Conservation (phyloP, 2,329 filamentous ascomycete genomes). For the Xylaria sp. region DNA sequence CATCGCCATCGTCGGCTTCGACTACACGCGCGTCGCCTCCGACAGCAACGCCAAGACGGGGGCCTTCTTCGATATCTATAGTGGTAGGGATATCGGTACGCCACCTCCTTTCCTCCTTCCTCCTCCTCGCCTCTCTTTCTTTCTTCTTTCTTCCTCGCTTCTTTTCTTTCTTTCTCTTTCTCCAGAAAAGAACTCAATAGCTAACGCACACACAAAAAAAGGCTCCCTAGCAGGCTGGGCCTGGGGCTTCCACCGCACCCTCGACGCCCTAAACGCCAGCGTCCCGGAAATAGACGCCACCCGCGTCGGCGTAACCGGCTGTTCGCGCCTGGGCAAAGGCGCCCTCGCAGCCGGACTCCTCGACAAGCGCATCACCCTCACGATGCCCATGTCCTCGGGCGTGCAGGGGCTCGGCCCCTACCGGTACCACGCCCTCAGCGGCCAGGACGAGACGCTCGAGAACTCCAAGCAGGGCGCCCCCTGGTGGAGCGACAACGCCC, state of each 20-base stretch:
- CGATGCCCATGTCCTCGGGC: slow-evolving; percentile 66
- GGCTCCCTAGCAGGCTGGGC: slow-evolving; percentile 65
- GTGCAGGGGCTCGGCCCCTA: slow-evolving; percentile 66
- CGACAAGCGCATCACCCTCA: slow-evolving; percentile 64
- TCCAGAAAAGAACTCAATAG: background rate
- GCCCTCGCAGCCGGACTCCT: slow-evolving; percentile 64
- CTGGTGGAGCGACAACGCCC: slow-evolving; percentile 64
- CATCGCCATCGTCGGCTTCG: slow-evolving; percentile 62
- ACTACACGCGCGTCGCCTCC: slow-evolving; percentile 59
- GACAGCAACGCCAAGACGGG: slow-evolving; percentile 62
- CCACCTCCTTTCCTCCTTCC: slow-evolving; percentile 1
- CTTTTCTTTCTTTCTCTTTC: background rate
- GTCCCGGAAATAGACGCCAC: slow-evolving; percentile 58
- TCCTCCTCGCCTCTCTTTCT: background rate
- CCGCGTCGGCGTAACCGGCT: slow-evolving; percentile 62
- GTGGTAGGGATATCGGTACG: slow-evolving; percentile 60
- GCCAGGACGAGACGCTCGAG: slow-evolving; percentile 59
- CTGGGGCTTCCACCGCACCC: slow-evolving; percentile 65
- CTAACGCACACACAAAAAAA: slow-evolving; percentile 33
- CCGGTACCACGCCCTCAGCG: slow-evolving; percentile 59
- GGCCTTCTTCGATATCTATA: slow-evolving; percentile 62
- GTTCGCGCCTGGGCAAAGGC: slow-evolving; percentile 65
- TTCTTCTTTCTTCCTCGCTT: background rate
- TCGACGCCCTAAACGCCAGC: slow-evolving; percentile 62
- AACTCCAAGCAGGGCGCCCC: slow-evolving; percentile 64